Evolutionary conservation across 257 asterid species (phyloP).

Genomic region (Solanum verrucosum): DNA sequence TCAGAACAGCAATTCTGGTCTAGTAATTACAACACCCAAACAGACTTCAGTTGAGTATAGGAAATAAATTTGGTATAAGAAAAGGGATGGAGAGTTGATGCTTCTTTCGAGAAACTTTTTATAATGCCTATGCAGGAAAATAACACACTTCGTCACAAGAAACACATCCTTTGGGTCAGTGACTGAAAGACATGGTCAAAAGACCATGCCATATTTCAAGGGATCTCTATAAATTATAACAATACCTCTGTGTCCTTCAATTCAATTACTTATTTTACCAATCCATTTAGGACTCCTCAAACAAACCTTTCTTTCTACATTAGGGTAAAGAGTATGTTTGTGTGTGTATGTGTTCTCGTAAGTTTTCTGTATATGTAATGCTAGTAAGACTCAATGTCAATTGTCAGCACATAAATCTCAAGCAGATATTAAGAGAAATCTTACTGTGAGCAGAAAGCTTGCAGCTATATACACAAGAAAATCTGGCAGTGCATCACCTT

Average conservation of each 20-base stretch:
- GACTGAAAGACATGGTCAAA: not conserved
- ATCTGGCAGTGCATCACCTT: constrained; percentile 94
- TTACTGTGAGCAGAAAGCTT: constrained; percentile 86
- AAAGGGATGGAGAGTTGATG: not conserved
- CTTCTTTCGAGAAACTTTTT: not conserved
- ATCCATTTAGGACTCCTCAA: not conserved
- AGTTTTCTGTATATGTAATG: not conserved
- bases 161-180: not conserved
- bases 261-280: not conserved
- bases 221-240: not conserved
- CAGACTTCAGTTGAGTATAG: not conserved
- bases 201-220: not conserved
- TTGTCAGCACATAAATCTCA: not conserved
- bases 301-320: not conserved
- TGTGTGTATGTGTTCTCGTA: no score
- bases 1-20: not conserved
- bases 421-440: not conserved
- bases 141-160: not conserved
- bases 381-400: not conserved
- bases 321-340: not conserved
- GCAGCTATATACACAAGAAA: constrained; percentile 92
- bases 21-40: not conserved
- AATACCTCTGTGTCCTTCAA: not conserved
- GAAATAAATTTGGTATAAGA: not conserved
- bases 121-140: not conserved